Conservation (phyloP, 2,329 filamentous ascomycete genomes). For the Penicillium sp. region DNA sequence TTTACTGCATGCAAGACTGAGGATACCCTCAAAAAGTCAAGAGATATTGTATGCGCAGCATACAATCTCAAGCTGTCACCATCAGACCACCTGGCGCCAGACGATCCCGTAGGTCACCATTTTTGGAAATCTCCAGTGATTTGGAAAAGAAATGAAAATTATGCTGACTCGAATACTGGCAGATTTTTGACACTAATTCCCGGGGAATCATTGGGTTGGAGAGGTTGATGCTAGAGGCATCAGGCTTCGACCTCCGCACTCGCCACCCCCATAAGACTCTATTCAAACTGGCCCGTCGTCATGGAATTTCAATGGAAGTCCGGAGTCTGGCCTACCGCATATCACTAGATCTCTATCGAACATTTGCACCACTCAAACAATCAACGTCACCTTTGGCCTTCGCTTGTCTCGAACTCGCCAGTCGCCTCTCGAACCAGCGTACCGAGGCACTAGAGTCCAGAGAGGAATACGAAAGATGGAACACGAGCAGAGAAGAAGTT, state of each 20-base stretch:
- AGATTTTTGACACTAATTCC: conserved; percentile 78
- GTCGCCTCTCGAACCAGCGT: conserved; percentile 63
- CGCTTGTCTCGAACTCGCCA: conserved; percentile 77
- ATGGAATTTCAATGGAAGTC: conserved; percentile 58
- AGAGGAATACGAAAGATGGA: conserved; percentile 52
- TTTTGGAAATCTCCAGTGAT: not conserved
- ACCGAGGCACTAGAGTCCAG: conserved; percentile 51
- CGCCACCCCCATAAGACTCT: conserved; percentile 84
- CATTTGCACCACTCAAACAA: conserved; percentile 88
- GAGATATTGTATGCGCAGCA: conserved; percentile 85
- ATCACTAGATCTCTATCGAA: conserved; percentile 87
- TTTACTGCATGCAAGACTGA: conserved; percentile 97
- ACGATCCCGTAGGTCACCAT: conserved; percentile 68
- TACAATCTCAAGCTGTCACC: conserved; percentile 77
- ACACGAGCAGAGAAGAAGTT: conserved; percentile 47
- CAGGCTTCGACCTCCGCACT: conserved; percentile 90
- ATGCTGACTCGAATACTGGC: not conserved
- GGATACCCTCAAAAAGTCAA: conserved; percentile 95
- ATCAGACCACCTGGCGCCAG: conserved; percentile 69
- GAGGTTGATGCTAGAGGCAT: conserved; percentile 86
- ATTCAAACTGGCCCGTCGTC: conserved; percentile 70
- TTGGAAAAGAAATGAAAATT: not conserved
- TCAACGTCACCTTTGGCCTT: conserved; percentile 82
- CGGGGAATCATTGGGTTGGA: conserved; percentile 87
- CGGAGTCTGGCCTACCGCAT: conserved; percentile 75